Base-by-base conservation (phyloP, 2,329 filamentous ascomycete genomes). In the Ascocoryne sarcoides region DNA sequence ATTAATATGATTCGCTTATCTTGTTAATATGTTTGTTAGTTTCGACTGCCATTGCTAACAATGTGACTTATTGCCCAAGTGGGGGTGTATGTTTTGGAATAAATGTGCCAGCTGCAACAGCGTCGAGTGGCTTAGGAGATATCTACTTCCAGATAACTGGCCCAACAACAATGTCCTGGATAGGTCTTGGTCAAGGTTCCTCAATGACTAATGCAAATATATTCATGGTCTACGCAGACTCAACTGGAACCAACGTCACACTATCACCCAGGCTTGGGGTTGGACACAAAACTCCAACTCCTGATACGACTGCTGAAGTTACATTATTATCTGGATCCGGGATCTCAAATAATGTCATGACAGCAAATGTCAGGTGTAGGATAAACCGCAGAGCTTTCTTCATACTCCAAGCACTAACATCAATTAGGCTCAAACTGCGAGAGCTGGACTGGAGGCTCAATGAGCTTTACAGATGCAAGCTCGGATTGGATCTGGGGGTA, bases 141-240 rank as follows among this genome's bases (percentile, higher is more conserved):
- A 70, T 79, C 38, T 79, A 67, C 58, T 70, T 79, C 51, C 72
- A 75, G 43, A 64, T 79, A 36, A 67, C 65, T 33, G 71, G 70
- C 3, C 73, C 75, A 2, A 66, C 64, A 30, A 63, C 55, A 4
- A 67, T 73, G 52, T 57, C 67, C 58, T 79, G 71, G 69, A 65
- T 75, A 23, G 70, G 65, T 3, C 56, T 79, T 3, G 75, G 73
- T 5, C 72, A 77, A 53, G 75, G 75, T 18, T 60, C 49, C 2
- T 47, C 55, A 15, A 79, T 79, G 75, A 48, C 56, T 12, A 68
- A 67, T 16, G 57, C 75, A 4, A 75, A 76, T 54, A 76, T 79
- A 34, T 77, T 79, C 52, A 60, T 78, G 32, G 62, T 76, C 4
- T 79, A 79, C 50, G 65, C 70, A n/a, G 65, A 67, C 18, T 60